Evolutionary conservation across 2,329 filamentous ascomycete species (phyloP), one percentile per base, ranked within the genome.

Genomic region (Calonectria hawksworthii): DNA sequence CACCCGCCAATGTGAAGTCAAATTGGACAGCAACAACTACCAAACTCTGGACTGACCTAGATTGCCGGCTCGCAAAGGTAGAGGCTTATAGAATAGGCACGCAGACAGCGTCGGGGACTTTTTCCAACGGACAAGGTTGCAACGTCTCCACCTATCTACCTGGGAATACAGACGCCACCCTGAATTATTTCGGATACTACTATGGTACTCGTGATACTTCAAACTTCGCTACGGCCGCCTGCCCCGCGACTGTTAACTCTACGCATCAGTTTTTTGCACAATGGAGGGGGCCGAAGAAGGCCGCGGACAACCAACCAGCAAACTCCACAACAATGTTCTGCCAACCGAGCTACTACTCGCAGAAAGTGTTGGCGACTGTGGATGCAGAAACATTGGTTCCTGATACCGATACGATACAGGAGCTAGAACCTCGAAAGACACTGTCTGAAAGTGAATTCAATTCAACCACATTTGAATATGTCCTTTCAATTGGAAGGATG

Each of bases 111-210:
- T 73, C 72, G 0, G 83, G 79, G 30, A 68, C 78, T 7, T 87
- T 86, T 9, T 73, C 81, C 16, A 85, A 86, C 30, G 84, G 86
- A 0, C 79, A 80, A 21, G 85, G 85, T 0, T 89, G 87, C 44
- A 84, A 82, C 21, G 79, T 82, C 0, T 78, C 82, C 0, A 30
- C 69, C 0, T 5, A 68, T 28, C 18, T 50, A 41, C 34, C 66
- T 30, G 0, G 79, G 79, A 86, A 78, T 30, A 76, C 77, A 0
- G 83, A 16, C 6, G 0, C 23, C n/a, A 3, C 0, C 11, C 16
- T 86, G 51, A 77, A 83, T 1, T 90, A 89, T 63, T 81, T 88
- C 2, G 88, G 88, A 0, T 90, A 87, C 36, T 82, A 83, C 13
- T 78, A 84, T 2, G 80, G 83, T 3, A 73, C 85, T 0, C 82